Evolutionary conservation across 352 stramenopile species (phyloP).

Genomic region (Pythium phragmitis): DNA sequence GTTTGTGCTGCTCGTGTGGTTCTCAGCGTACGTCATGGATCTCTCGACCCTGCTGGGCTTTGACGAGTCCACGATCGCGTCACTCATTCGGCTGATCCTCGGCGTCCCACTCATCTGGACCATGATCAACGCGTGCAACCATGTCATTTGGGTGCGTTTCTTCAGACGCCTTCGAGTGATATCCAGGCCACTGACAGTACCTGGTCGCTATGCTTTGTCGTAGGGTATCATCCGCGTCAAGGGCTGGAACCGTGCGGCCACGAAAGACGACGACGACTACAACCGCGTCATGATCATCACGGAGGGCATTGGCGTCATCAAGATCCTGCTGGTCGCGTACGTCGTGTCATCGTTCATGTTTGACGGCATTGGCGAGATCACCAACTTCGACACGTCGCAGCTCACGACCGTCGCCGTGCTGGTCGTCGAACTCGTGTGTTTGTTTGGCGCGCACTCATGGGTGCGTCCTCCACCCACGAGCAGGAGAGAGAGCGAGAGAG

Average conservation of each 20-base stretch:
- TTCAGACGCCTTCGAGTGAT: background rate
- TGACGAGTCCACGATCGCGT: conserved; percentile 41
- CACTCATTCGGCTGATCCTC: conserved; percentile 60
- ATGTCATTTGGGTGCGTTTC: conserved; percentile 62
- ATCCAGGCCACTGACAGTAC: background rate
- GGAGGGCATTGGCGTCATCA: conserved; percentile 83
- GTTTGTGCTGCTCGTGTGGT: conserved; percentile 74
- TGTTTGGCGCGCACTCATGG: conserved; percentile 82
- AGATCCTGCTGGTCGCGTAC: conserved; percentile 72
- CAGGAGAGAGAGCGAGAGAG: background rate
- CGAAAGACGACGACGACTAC: conserved; percentile 81
- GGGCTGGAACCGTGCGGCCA: conserved; percentile 70
- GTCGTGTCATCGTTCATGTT: conserved; percentile 88
- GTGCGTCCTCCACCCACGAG: conserved; percentile 31
- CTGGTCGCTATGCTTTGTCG: background rate
- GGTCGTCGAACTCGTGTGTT: conserved; percentile 75
- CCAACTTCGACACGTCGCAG: conserved; percentile 77
- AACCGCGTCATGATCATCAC: conserved; percentile 87
- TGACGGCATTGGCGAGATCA: conserved; percentile 75
- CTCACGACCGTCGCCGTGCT: conserved; percentile 78
- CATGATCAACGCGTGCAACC: conserved; percentile 81
- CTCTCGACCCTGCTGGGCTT: conserved; percentile 43
- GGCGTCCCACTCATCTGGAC: conserved; percentile 78
- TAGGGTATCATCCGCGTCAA: conserved; percentile 78
- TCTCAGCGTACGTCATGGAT: conserved; percentile 69